Percentiles rank a stretch among this genome's conserved stretches.
Conservation (phyloP, 1,284 basidiomycete species). For the Apiotrichum gracile region DNA sequence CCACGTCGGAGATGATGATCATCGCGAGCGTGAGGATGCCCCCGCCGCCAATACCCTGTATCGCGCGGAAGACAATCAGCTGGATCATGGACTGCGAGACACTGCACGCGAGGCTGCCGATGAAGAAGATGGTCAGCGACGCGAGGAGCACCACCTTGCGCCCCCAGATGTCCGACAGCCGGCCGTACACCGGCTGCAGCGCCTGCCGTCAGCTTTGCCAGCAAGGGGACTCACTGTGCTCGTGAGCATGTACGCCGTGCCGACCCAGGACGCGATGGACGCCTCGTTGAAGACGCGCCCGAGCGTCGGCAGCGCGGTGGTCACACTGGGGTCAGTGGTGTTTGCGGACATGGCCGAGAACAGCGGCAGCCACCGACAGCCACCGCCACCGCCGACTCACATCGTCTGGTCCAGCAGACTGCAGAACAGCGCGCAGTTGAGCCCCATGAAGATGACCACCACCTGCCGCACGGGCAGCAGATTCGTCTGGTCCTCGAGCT, state of each 20-base stretch:
- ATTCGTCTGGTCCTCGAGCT: constrained; percentile 65
- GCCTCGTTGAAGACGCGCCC: constrained; percentile 60
- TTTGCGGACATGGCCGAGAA: constrained; percentile 35
- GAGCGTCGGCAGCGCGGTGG: constrained; percentile 62
- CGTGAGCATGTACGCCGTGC: constrained; percentile 29
- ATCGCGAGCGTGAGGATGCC: constrained; percentile 30
- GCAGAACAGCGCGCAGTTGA: constrained; percentile 51
- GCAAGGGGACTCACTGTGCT: constrained; percentile 4
- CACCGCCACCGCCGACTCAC: constrained; percentile 8
- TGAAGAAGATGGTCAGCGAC: constrained; percentile 57
- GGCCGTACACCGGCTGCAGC: constrained; percentile 59
- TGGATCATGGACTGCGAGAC: constrained; percentile 57
- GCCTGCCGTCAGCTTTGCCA: neutral
- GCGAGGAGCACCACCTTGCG: constrained; percentile 53
- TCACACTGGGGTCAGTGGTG: constrained; percentile 56
- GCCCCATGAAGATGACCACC: constrained; percentile 56
- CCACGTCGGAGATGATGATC: constrained; percentile 32
- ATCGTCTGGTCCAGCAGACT: constrained; percentile 50
- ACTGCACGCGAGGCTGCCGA: constrained; percentile 51
- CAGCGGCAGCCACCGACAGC: too few species aligned
- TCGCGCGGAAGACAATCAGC: constrained; percentile 60
- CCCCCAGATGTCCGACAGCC: constrained; percentile 68
- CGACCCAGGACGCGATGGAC: constrained; percentile 60
- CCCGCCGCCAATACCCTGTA: constrained; percentile 28
- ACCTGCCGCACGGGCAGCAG: constrained; percentile 62